phyloP scores from a whole-genome alignment of 768 basidiomycete species.

The Mycena polygramma region DNA sequence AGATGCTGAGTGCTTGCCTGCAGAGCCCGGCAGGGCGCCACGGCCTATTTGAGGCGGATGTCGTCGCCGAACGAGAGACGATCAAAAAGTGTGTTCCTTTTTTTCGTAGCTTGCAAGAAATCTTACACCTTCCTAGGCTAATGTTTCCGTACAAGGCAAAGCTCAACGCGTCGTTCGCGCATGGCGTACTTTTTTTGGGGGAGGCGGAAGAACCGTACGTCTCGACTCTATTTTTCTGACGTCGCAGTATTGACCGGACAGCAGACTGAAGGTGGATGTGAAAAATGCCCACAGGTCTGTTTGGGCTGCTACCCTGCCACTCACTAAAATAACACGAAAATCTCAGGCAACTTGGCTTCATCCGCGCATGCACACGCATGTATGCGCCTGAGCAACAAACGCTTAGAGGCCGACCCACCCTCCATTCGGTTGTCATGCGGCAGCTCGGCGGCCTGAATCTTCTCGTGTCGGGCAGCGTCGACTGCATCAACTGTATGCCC shows the following conservation, averaged over 20 bases:
- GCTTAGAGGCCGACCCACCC: conserved; percentile 1
- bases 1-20: background rate
- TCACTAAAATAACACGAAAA: background rate
- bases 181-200: conserved; percentile 34
- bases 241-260: background rate
- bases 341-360: conserved; percentile 18
- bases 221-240: background rate
- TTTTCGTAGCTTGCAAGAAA: background rate
- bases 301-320: background rate
- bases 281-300: background rate
- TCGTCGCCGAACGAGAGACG: conserved; percentile 2
- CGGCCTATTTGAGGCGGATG: too few species aligned
- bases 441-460: conserved; percentile 36
- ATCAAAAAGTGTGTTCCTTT: conserved; percentile 17
- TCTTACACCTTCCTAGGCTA: conserved; percentile 12
- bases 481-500: conserved; percentile 30
- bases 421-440: conserved; percentile 33
- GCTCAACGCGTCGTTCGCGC: conserved; percentile 31
- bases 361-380: conserved; percentile 24
- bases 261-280: background rate
- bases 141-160: conserved; percentile 27
- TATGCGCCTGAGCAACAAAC: background rate
- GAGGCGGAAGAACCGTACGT: background rate
- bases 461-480: conserved; percentile 32
- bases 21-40: too few species aligned